Evolutionary conservation across 345 rosid species (phyloP).

Genomic region (Aquilaria sinensis): DNA sequence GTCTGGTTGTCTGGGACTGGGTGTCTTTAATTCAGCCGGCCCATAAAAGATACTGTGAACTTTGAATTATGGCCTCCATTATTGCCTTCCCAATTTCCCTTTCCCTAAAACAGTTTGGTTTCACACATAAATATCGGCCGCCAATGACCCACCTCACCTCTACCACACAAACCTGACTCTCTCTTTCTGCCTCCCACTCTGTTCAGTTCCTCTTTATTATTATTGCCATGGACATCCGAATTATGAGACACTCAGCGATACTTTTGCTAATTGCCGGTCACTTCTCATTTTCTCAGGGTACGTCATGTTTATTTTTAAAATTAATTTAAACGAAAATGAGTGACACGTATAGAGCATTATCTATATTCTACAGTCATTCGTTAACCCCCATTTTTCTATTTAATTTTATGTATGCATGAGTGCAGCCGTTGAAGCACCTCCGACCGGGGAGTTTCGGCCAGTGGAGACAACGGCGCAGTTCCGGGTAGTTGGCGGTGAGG

Average conservation of each 20-base stretch:
- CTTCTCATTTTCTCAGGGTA: slow-evolving; percentile 12
- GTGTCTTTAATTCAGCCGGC: no score
- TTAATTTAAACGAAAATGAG: neutral
- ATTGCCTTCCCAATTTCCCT: neutral
- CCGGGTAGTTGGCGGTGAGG: slow-evolving; percentile 11
- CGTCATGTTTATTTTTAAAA: neutral
- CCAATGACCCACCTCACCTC: slow-evolving; percentile 13
- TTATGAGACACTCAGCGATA: neutral
- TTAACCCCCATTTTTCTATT: neutral
- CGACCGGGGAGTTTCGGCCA: slow-evolving; percentile 1
- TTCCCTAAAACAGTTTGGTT: neutral
- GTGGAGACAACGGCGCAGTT: slow-evolving; percentile 13
- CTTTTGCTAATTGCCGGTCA: slow-evolving; percentile 6
- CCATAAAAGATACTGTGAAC: no score
- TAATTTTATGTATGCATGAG: neutral
- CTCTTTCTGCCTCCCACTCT: neutral
- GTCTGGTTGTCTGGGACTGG: no score
- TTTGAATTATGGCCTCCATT: neutral
- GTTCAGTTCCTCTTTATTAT: neutral
- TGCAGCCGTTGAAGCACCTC: slow-evolving; percentile 11
- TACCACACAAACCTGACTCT: slow-evolving; percentile 16
- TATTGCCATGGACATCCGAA: slow-evolving; percentile 6
- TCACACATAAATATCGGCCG: slow-evolving; percentile 2
- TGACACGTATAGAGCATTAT: no score
- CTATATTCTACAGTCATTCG: no score